These are phyloP conservation scores for Waltergamsia citrina DNA, from an alignment of 2,329 filamentous ascomycete genomes.

Conservation along the genomic window DNA sequence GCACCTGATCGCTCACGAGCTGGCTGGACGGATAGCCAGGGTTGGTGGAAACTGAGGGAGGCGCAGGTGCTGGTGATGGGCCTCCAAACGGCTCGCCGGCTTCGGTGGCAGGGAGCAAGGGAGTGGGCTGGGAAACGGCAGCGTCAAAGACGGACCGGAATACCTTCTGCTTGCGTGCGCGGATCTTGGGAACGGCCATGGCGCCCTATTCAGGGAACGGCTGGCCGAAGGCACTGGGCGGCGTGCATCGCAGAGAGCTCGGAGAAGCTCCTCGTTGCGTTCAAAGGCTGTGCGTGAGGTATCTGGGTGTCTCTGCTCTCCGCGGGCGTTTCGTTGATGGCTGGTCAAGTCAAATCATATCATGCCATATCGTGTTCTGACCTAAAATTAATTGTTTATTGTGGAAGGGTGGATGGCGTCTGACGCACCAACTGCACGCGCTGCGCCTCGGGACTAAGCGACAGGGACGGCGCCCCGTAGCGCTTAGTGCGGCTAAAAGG, in stretches of 20 bases:
- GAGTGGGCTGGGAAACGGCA: conserved; percentile 38
- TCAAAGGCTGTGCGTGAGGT: too few relatives aligned
- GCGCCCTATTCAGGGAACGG: conserved; percentile 1
- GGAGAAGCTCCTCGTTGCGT: too few relatives aligned
- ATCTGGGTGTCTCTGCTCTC: too few relatives aligned
- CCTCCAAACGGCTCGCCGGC: conserved; percentile 37
- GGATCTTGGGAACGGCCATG: conserved; percentile 34
- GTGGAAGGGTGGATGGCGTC: too few relatives aligned
- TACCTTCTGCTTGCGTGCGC: conserved; percentile 36
- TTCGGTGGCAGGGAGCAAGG: conserved; percentile 27
- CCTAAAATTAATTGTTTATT: too few relatives aligned
- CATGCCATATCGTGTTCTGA: too few relatives aligned
- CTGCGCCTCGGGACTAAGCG: too few relatives aligned
- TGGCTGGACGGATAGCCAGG: conserved; percentile 1
- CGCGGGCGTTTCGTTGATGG: too few relatives aligned
- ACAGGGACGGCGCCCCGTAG: too few relatives aligned
- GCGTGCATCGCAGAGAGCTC: background rate
- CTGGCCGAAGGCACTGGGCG: background rate
- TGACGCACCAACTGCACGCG: too few relatives aligned
- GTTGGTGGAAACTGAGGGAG: conserved; percentile 8
- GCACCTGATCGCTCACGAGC: conserved; percentile 36
- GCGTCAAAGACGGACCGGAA: conserved; percentile 48
- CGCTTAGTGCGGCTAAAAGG: too few relatives aligned
- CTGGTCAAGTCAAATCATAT: too few relatives aligned
- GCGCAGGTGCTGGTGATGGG: conserved; percentile 15